Percentiles rank a stretch among this genome's conserved stretches.
Evolutionary conservation across 2,329 filamentous ascomycete genomes (phyloP).

Genomic region (Colletotrichum endophyticum): DNA sequence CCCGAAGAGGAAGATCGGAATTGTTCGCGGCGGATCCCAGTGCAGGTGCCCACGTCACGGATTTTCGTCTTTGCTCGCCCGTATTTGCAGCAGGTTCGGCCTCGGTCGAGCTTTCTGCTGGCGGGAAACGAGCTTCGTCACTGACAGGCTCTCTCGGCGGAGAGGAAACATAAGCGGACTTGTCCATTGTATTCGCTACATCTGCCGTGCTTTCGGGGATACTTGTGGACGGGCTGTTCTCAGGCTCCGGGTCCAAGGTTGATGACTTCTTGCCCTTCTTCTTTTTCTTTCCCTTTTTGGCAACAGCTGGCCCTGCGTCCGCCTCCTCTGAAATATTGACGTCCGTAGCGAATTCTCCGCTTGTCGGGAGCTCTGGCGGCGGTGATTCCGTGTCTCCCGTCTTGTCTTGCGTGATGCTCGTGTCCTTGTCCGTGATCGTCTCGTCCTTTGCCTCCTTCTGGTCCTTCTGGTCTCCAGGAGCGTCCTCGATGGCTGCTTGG

Average conservation of each 20-base stretch:
- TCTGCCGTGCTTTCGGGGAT: constrained; percentile 16
- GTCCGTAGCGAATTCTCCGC: constrained; percentile 16
- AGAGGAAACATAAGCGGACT: constrained; percentile 20
- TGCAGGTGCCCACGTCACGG: constrained; percentile 17
- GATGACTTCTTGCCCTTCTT: constrained; percentile 38
- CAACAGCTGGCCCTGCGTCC: constrained; percentile 28
- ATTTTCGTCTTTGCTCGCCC: constrained; percentile 11
- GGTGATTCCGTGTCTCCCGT: constrained; percentile 8
- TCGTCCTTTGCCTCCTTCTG: constrained; percentile 5
- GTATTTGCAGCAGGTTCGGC: background rate
- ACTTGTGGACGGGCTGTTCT: constrained; percentile 16
- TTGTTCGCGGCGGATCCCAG: background rate
- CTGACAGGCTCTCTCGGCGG: constrained; percentile 16
- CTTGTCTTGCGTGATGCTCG: constrained; percentile 9
- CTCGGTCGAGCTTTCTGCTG: constrained; percentile 6
- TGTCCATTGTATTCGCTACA: constrained; percentile 22
- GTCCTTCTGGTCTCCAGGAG: background rate
- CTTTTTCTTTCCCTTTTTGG: constrained; percentile 38
- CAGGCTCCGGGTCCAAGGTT: constrained; percentile 19
- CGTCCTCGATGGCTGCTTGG: background rate
- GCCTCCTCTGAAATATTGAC: constrained; percentile 14
- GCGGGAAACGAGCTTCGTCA: constrained; percentile 10
- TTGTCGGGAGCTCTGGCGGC: constrained; percentile 2
- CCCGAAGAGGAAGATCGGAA: background rate
- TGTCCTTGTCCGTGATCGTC: background rate